These are phyloP conservation scores for Herpetomonas samuelpessoai DNA, from an alignment of 208 protist species.

Conservation along the genomic window DNA sequence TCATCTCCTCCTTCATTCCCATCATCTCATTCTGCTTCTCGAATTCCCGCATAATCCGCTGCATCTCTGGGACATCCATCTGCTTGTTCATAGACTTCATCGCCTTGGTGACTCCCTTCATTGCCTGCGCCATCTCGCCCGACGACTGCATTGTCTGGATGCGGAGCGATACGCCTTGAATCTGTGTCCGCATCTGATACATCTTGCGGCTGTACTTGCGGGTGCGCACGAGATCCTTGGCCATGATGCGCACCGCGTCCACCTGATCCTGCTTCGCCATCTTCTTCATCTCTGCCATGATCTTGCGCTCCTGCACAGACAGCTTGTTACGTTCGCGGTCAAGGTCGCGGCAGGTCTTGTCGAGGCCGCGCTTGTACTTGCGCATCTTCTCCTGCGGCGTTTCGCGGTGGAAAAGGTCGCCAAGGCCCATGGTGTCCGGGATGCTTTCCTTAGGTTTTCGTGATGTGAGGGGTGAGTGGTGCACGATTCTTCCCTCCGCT, in stretches of 20 bases:
- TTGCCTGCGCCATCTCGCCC: slow-evolving; percentile 83
- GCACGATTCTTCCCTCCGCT: slow-evolving; percentile 3
- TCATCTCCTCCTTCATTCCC: slow-evolving; percentile 99
- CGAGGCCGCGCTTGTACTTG: slow-evolving; percentile 95
- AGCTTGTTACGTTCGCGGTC: slow-evolving; percentile 96
- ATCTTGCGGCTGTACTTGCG: slow-evolving; percentile 95
- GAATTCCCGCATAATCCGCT: slow-evolving; percentile 98
- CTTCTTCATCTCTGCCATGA: slow-evolving; percentile 96
- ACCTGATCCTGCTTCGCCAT: slow-evolving; percentile 97
- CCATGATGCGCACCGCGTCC: slow-evolving; percentile 96
- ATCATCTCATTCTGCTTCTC: slow-evolving; percentile 97
- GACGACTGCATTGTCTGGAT: slow-evolving; percentile 95
- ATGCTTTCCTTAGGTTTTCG: neutral
- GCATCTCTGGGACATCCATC: slow-evolving; percentile 97
- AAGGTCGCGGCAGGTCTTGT: slow-evolving; percentile 94
- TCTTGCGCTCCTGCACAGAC: slow-evolving; percentile 94
- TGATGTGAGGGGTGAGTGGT: no score
- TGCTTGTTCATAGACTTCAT: slow-evolving; percentile 96
- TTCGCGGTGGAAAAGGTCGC: slow-evolving; percentile 76
- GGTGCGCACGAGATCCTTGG: slow-evolving; percentile 97
- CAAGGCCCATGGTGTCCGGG: slow-evolving; percentile 33
- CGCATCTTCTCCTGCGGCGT: slow-evolving; percentile 93
- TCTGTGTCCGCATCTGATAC: slow-evolving; percentile 97
- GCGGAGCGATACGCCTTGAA: slow-evolving; percentile 95
- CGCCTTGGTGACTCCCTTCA: slow-evolving; percentile 91